Evolutionary conservation across 1,139 yeast species (phyloP).

Genomic region (Debaryomyces sp.): DNA sequence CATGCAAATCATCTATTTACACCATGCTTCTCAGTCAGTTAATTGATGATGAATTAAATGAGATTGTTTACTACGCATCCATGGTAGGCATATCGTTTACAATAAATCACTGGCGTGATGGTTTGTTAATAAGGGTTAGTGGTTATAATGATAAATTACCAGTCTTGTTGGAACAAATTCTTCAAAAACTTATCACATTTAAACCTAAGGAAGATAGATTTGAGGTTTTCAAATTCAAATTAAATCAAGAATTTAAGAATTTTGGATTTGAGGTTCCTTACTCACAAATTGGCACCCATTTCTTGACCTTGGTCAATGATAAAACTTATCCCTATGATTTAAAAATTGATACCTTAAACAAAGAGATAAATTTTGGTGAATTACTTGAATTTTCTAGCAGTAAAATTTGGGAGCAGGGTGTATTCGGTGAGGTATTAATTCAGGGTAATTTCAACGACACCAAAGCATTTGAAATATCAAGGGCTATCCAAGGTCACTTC

Average conservation of each 20-base stretch:
- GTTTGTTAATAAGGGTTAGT: conserved; percentile 63
- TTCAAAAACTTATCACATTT: conserved; percentile 55
- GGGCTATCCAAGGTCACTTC: conserved; percentile 23
- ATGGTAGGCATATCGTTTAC: conserved; percentile 73
- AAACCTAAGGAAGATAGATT: conserved; percentile 62
- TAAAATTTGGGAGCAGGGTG: conserved; percentile 46
- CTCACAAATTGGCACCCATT: conserved; percentile 67
- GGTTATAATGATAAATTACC: conserved; percentile 87
- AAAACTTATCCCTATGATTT: conserved; percentile 67
- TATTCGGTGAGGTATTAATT: conserved; percentile 70
- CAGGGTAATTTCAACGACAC: conserved; percentile 72
- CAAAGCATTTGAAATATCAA: conserved; percentile 46
- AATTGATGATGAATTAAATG: conserved; percentile 74
- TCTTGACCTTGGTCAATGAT: conserved; percentile 68
- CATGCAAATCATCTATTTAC: conserved; percentile 58
- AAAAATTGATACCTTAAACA: conserved; percentile 54
- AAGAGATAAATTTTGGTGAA: conserved; percentile 48
- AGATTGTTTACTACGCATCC: conserved; percentile 79
- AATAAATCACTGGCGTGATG: conserved; percentile 66
- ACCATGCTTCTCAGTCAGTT: conserved; percentile 68
- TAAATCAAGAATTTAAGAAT: conserved; percentile 65
- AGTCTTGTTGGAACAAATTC: conserved; percentile 60
- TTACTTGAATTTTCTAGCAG: conserved; percentile 45
- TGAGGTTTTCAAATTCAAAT: conserved; percentile 64
- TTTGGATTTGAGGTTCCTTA: conserved; percentile 77